Evolutionary conservation across 2,329 filamentous ascomycete genomes (phyloP).

Genomic region (Magnaporthiopsis rhizophila): DNA sequence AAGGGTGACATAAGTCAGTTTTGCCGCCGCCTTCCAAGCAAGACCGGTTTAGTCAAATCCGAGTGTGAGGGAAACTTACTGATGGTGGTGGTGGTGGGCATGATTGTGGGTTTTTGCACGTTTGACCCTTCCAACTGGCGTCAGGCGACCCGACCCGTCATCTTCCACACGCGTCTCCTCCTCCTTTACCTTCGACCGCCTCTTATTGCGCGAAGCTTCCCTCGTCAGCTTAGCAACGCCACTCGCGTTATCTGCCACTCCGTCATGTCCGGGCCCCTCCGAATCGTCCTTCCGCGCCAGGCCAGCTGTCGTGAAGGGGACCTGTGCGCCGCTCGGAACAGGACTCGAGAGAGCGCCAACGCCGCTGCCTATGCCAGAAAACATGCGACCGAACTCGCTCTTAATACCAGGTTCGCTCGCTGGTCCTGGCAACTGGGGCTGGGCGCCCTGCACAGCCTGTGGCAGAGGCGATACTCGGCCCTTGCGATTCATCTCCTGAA

Average conservation of each 20-base stretch:
- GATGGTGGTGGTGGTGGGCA: slow-evolving; percentile 50
- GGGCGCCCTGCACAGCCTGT: slow-evolving; percentile 87
- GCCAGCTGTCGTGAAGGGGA: slow-evolving; percentile 38
- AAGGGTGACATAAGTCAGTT: slow-evolving; percentile 6
- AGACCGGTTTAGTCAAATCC: neutral
- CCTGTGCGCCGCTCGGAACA: slow-evolving; percentile 31
- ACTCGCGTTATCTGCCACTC: slow-evolving; percentile 32
- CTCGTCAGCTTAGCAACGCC: slow-evolving; percentile 17
- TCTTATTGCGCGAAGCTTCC: slow-evolving; percentile 43
- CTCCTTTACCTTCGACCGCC: slow-evolving; percentile 63
- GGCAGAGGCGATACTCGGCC: slow-evolving; percentile 82
- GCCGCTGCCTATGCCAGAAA: slow-evolving; percentile 73
- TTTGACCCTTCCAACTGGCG: slow-evolving; percentile 53
- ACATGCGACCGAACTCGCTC: slow-evolving; percentile 90
- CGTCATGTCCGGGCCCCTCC: slow-evolving; percentile 36
- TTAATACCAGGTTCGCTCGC: slow-evolving; percentile 83
- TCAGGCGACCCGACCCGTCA: slow-evolving; percentile 52
- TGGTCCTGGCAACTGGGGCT: slow-evolving; percentile 70
- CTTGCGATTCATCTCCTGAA: slow-evolving; percentile 74
- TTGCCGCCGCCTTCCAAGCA: neutral
- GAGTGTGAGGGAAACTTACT: slow-evolving; percentile 37
- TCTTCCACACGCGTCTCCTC: slow-evolving; percentile 64
- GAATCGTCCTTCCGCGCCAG: slow-evolving; percentile 45
- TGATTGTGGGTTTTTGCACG: slow-evolving; percentile 57
- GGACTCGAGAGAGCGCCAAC: slow-evolving; percentile 46